Percentiles rank a stretch among this genome's conserved stretches.
These are phyloP conservation scores for Mycena alexandri DNA, from an alignment of 768 basidiomycete genomes.

Conservation along the genomic window DNA sequence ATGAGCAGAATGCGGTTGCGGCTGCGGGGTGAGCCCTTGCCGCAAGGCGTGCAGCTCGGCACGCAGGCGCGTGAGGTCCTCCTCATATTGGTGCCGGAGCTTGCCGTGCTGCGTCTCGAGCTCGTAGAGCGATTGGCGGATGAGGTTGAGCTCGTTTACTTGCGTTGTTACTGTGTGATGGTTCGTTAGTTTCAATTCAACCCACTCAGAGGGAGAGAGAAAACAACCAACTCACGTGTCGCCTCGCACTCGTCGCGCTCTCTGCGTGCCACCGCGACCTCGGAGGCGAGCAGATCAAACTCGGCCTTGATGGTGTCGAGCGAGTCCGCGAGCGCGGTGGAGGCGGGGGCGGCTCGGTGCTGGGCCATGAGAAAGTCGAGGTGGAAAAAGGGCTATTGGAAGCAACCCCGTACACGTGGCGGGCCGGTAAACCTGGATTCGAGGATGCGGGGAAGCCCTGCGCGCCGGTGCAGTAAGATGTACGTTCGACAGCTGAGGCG, in stretches of 20 bases:
- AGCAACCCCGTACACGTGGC: slow-evolving; percentile 28
- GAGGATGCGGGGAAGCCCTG: slow-evolving; percentile 20
- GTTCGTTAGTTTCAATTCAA: slow-evolving; percentile 9
- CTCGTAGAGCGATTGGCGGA: slow-evolving; percentile 79
- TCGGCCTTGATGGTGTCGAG: slow-evolving; percentile 78
- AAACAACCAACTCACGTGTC: slow-evolving; percentile 61
- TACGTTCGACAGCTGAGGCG: slow-evolving; percentile 22
- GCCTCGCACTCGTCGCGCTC: slow-evolving; percentile 83
- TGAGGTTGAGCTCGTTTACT: slow-evolving; percentile 78
- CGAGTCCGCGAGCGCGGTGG: slow-evolving; percentile 60
- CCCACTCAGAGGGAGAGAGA: slow-evolving; percentile 1
- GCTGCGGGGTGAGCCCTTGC: slow-evolving; percentile 44
- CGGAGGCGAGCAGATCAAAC: slow-evolving; percentile 73
- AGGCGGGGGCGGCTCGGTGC: slow-evolving; percentile 27
- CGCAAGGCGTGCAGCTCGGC: slow-evolving; percentile 66
- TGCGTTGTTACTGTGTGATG: slow-evolving; percentile 64
- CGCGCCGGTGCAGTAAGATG: slow-evolving; percentile 24
- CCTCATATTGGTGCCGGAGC: slow-evolving; percentile 76
- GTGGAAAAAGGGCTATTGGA: slow-evolving; percentile 31
- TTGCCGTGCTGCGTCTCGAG: slow-evolving; percentile 78
- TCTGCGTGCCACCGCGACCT: slow-evolving; percentile 64
- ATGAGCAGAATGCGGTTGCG: slow-evolving; percentile 40
- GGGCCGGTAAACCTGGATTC: slow-evolving; percentile 8
- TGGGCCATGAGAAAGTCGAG: slow-evolving; percentile 36
- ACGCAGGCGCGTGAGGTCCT: slow-evolving; percentile 68